phyloP scores from a whole-genome alignment of 2,329 filamentous ascomycete genomes.

The Emericellopsis atlantica region DNA sequence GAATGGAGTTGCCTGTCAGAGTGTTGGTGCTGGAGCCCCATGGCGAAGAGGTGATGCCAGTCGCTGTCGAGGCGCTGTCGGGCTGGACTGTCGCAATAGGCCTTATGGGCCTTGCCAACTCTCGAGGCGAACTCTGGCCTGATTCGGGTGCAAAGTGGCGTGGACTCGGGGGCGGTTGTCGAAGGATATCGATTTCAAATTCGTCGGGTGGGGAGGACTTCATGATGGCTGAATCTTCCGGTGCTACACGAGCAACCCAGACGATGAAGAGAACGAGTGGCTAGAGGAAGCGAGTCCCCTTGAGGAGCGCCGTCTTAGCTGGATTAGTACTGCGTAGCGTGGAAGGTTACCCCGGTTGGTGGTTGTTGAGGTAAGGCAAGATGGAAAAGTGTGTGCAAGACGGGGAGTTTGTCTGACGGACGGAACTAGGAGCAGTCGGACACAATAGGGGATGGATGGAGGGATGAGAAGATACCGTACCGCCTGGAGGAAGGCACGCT shows the following conservation, averaged over 20 bases:
- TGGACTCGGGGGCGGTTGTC: not conserved
- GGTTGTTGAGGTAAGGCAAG: no score
- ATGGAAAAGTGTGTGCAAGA: no score
- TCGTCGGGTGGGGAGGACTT: slow-evolving; percentile 8
- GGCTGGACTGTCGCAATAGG: not conserved
- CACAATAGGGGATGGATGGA: no score
- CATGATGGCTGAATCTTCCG: slow-evolving; percentile 2
- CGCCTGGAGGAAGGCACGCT: no score
- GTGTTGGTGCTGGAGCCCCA: slow-evolving; percentile 5
- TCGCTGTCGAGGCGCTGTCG: not conserved
- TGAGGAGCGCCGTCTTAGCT: no score
- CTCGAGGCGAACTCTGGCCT: not conserved
- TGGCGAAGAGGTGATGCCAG: slow-evolving; percentile 1
- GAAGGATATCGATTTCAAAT: slow-evolving; percentile 7
- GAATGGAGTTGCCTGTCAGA: not conserved
- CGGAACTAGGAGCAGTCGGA: no score
- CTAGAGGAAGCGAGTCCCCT: not conserved
- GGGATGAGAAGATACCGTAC: no score
- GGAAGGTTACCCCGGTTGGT: no score
- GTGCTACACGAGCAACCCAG: not conserved
- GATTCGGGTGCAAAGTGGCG: not conserved
- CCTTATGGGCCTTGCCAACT: slow-evolving; percentile 1
- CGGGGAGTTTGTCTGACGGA: no score
- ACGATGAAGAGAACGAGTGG: not conserved
- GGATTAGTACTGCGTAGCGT: no score